Conservation (phyloP, 768 basidiomycete species). For the Panaeolus cyanescens region DNA sequence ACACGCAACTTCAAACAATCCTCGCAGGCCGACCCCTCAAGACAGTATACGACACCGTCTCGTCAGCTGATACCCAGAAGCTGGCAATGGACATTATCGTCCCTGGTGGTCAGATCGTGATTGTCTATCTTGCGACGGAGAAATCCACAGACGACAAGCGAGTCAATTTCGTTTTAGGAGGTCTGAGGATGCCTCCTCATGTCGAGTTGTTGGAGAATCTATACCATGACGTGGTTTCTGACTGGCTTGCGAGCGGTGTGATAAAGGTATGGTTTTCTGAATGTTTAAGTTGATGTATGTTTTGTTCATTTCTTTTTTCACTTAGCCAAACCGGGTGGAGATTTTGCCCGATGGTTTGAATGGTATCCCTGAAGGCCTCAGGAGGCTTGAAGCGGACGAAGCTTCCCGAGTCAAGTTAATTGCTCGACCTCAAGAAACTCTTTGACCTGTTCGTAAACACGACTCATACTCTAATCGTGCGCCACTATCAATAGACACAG, state of each 20-base stretch:
- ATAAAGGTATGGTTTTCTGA: slow-evolving; percentile 18
- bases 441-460: not conserved
- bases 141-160: slow-evolving; percentile 13
- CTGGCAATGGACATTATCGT: slow-evolving; percentile 25
- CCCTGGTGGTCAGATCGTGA: not conserved
- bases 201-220: slow-evolving; percentile 7
- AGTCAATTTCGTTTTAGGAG: slow-evolving; percentile 5
- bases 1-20: slow-evolving; percentile 11
- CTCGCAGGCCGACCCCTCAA: slow-evolving; percentile 20
- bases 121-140: not conserved
- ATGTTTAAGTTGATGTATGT: not conserved
- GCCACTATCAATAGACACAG: not conserved
- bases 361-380: slow-evolving; percentile 42
- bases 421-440: slow-evolving; percentile 40
- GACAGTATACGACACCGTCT: slow-evolving; percentile 31
- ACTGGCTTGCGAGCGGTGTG: slow-evolving; percentile 18
- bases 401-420: slow-evolving; percentile 49
- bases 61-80: slow-evolving; percentile 38
- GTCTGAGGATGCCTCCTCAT: slow-evolving; percentile 11
- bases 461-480: not conserved
- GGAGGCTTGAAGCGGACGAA: slow-evolving; percentile 37
- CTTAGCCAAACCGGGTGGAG: slow-evolving; percentile 46
- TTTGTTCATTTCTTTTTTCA: not conserved
- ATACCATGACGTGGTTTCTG: slow-evolving; percentile 13
- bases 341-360: slow-evolving; percentile 44